These are phyloP conservation scores for Dalbergia cochinchinensis DNA, from an alignment of 306 rosid genomes.

Conservation along the genomic window DNA sequence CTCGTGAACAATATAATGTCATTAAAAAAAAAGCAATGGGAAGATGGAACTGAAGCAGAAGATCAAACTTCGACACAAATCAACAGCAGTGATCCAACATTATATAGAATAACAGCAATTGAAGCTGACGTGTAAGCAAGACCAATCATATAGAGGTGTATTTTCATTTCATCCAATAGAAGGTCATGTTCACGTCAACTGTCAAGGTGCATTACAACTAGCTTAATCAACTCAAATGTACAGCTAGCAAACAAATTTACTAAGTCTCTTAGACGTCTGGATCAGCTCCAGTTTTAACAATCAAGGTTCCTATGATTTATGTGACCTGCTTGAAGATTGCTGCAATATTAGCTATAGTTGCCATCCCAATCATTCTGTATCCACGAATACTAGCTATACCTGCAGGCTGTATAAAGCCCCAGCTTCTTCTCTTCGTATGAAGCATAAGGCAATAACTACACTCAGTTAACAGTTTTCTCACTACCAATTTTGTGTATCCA, in stretches of 20 bases:
- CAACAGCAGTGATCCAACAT: neutral
- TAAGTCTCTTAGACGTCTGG: neutral
- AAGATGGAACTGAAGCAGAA: slow-evolving; percentile 13
- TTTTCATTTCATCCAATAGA: neutral
- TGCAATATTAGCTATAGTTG: neutral
- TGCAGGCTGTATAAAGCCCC: slow-evolving; percentile 2
- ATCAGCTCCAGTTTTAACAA: slow-evolving; percentile 15
- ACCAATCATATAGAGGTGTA: neutral
- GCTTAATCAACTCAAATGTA: neutral
- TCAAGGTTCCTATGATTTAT: neutral
- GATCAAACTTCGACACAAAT: slow-evolving; percentile 26
- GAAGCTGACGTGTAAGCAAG: neutral
- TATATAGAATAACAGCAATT: neutral
- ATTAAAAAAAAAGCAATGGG: slow-evolving; percentile 16
- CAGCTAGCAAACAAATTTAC: slow-evolving; percentile 10
- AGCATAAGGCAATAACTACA: neutral
- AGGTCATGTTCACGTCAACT: neutral
- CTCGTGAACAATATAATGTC: neutral
- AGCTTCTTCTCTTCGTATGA: slow-evolving; percentile 4
- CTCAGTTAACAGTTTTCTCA: neutral
- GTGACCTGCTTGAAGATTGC: neutral
- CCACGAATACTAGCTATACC: neutral
- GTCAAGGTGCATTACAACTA: slow-evolving; percentile 2
- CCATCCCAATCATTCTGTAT: neutral
- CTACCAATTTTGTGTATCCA: neutral